Evolutionary conservation across 1,139 yeast genomes (phyloP).

Genomic region (Saccharomyces pastorianus): DNA sequence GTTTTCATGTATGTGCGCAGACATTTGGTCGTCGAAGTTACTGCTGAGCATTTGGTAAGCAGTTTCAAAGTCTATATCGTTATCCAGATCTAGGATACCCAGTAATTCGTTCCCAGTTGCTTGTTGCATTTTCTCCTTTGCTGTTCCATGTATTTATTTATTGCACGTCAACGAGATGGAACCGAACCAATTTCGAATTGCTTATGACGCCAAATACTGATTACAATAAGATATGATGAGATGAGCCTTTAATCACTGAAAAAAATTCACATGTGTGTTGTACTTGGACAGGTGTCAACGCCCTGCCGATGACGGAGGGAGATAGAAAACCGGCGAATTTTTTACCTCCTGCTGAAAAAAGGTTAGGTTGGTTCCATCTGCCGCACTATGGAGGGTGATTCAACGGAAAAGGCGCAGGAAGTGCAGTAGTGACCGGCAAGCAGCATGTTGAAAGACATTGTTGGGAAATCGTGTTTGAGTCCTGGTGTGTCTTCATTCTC

Average conservation of each 20-base stretch:
- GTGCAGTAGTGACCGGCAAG: background rate
- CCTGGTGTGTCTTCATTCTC: background rate
- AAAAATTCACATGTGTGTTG: background rate
- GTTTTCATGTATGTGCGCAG: constrained; percentile 1
- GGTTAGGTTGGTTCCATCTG: background rate
- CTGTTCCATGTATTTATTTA: background rate
- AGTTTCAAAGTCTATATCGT: constrained; percentile 31
- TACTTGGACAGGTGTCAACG: background rate
- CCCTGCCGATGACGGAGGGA: background rate
- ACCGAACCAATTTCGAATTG: background rate
- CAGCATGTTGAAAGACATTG: background rate
- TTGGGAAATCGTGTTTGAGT: background rate
- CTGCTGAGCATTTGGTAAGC: constrained; percentile 28
- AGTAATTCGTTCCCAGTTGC: constrained; percentile 6
- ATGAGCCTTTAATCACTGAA: background rate
- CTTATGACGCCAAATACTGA: background rate
- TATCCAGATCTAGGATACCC: constrained; percentile 24
- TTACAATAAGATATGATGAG: background rate
- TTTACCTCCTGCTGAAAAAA: background rate
- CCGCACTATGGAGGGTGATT: background rate
- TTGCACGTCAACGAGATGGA: constrained; percentile 3
- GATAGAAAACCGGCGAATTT: background rate
- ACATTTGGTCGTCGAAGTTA: constrained; percentile 7
- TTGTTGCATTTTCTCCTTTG: background rate
- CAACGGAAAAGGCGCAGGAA: background rate